Evolutionary conservation across 2,329 filamentous ascomycete species (phyloP), one percentile per base, ranked within the genome.

Genomic region (Elsinoe arachidis): DNA sequence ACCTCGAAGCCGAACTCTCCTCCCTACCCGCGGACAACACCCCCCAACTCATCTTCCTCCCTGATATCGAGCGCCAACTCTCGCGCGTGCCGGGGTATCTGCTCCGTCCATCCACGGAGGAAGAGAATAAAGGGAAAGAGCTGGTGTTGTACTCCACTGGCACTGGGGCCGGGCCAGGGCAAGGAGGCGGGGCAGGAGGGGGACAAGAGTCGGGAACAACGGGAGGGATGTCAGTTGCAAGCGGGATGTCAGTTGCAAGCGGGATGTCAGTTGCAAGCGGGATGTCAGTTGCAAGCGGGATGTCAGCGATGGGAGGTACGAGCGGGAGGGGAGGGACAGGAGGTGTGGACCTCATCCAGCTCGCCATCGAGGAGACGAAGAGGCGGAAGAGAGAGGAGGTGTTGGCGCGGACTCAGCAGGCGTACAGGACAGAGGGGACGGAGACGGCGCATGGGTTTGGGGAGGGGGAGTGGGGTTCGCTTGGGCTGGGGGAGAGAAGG

Each of bases 1-100:
- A 95, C 71, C 78, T 99, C 9, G 90, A 95, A 68, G 87, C 87
- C 64, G 92, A 97, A 73, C 80, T 97, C 47, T 85, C 86, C 12
- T 83, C 86, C 62, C 75, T 79, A 26, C 82, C 87, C 60, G 74
- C 78, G 49, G 76, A 81, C 19, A 3, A 10, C 15, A 15, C n/a
- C 9, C 79, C 80, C 63, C 80, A 76, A 63, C 80, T 95, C 47
- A 78, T 91, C 67, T 90, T 96, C 74, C 79, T 95, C 0, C 85
- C 90, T 0, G 88, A 95, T 68, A 87, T 97, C 56, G 86, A 92
- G 68, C 89, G 87, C 72, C 86, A 88, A 68, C 78, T 97, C 55
- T 79, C 79, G 61, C 78, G 80, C 59, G 85, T 86, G 60, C 88
- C 90, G 54, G 83, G 77, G 43, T 80, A 84, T 15, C 69, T 95